Base-by-base conservation (phyloP, 2,329 filamentous ascomycete species). In the Colletotrichum falcatum region DNA sequence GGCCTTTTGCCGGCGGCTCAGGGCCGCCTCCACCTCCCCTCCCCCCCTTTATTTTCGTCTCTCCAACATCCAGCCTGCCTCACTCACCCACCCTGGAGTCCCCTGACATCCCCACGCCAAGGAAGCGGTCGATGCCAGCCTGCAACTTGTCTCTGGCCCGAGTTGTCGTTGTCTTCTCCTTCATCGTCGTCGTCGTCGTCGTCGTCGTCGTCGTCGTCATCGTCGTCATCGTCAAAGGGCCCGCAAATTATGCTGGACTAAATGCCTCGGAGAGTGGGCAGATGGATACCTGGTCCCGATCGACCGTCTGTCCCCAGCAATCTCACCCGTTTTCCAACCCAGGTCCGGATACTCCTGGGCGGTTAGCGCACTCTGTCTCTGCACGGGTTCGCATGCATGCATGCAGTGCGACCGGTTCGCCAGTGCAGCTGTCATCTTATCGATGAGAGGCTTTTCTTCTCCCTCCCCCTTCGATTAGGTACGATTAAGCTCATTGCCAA, bases 91-190 rank as follows among this genome's bases (percentile, higher is more conserved):
- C n/a, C n/a, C n/a, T n/a, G n/a, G n/a, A n/a, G n/a, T n/a, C n/a
- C n/a, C 66, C 58, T 58, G 63, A 62, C 59, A 70, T 66, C 67
- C 67, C 67, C 67, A 67, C 67, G 64, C 58, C 67, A 67, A 58
- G 67, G 56, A 67, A 53, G 59, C 28, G 37, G 58, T 59, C 51
- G 49, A n/a, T n/a, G n/a, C n/a, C n/a, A n/a, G 7, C 30, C 53
- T 56, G 42, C 46, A 70, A 56, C 44, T 67, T 23, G n/a, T 20
- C 33, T 39, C 37, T 58, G 55, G 56, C 58, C 48, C 58, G 30
- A 46, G 23, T 54, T 23, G 14, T 53, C 44, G 48, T 30, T 3
- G n/a, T n/a, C n/a, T n/a, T n/a, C n/a, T n/a, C n/a, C n/a, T n/a
- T n/a, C n/a, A n/a, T n/a, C n/a, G n/a, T n/a, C n/a, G n/a, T n/a